These are phyloP conservation scores for Castanea crenata DNA, from an alignment of 306 rosid genomes.

Conservation along the genomic window DNA sequence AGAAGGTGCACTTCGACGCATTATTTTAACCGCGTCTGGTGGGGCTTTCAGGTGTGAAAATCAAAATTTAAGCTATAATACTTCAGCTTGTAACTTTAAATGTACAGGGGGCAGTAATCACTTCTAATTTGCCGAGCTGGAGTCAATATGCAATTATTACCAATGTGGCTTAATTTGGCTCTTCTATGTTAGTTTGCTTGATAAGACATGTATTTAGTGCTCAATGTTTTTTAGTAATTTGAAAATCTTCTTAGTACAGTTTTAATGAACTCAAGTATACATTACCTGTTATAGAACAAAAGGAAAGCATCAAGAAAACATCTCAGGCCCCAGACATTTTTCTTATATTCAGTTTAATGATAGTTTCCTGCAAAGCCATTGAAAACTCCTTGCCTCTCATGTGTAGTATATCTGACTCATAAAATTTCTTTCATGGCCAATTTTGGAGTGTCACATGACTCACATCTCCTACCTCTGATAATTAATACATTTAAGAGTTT, in stretches of 20 bases:
- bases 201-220: background rate
- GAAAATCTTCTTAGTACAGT: background rate
- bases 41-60: slow-evolving; percentile 83
- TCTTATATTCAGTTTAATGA: background rate
- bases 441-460: background rate
- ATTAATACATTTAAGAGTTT: background rate
- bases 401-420: background rate
- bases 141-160: background rate
- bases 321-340: slow-evolving; percentile 8
- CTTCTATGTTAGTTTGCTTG: background rate
- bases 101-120: slow-evolving; percentile 2
- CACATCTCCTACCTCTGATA: background rate
- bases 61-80: slow-evolving; percentile 12
- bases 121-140: background rate
- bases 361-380: background rate
- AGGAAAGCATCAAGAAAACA: slow-evolving; percentile 6
- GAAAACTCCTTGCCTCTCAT: background rate
- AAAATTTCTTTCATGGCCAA: background rate
- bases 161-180: background rate
- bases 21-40: slow-evolving; percentile 95
- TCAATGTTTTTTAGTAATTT: background rate
- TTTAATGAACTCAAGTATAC: background rate
- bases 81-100: slow-evolving; percentile 8
- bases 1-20: slow-evolving; percentile 79
- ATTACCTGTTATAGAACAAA: background rate